Evolutionary conservation across 2,329 filamentous ascomycete genomes (phyloP).

Genomic region (Atkinsonella texensis): DNA sequence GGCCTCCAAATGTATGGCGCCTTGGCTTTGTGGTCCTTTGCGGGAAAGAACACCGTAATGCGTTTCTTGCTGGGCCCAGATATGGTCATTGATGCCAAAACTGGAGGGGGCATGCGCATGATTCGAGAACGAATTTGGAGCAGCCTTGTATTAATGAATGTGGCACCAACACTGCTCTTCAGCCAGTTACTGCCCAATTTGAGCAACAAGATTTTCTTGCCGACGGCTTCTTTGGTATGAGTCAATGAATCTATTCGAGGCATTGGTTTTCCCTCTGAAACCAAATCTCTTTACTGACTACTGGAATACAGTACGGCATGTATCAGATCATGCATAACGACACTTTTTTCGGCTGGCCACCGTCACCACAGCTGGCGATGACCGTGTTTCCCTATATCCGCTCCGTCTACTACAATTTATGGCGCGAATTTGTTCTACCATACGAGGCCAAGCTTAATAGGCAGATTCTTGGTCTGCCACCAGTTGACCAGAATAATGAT

Average conservation of each 20-base stretch:
- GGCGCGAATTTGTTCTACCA: constrained; percentile 31
- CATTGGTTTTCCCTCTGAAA: not conserved
- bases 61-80: constrained; percentile 28
- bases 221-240: constrained; percentile 29
- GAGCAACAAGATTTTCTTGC: constrained; percentile 29
- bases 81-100: constrained; percentile 17
- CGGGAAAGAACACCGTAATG: constrained; percentile 33
- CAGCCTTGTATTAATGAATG: constrained; percentile 27
- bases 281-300: constrained; percentile 1
- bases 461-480: constrained; percentile 29
- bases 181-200: constrained; percentile 31
- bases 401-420: constrained; percentile 33
- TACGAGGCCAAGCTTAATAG: constrained; percentile 38
- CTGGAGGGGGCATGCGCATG: constrained; percentile 12
- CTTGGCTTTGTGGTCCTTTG: constrained; percentile 37
- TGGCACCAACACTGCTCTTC: constrained; percentile 34
- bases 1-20: constrained; percentile 43
- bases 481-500: constrained; percentile 13
- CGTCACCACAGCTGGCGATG: constrained; percentile 38
- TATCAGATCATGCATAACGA: constrained; percentile 32
- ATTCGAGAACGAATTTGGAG: constrained; percentile 20
- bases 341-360: constrained; percentile 39
- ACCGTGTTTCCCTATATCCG: constrained; percentile 35
- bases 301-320: constrained; percentile 30
- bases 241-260: not conserved